Evolutionary conservation across 768 basidiomycete species (phyloP).

Genomic region (Paxillus ammoniavirescens): DNA sequence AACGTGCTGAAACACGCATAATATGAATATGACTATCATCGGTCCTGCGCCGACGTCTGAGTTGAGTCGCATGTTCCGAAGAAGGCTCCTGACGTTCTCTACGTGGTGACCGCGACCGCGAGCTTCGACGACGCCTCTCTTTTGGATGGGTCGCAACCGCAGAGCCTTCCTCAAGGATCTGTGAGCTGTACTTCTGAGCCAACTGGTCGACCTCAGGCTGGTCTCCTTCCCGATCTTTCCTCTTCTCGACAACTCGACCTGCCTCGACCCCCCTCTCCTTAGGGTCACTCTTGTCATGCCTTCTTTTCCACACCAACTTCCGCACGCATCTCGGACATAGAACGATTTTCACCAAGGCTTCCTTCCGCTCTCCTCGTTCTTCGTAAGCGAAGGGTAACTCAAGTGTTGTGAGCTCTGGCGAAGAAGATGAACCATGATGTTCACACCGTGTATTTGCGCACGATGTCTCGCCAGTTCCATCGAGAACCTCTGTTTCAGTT

Average conservation of each 20-base stretch:
- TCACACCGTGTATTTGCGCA: conserved; percentile 89
- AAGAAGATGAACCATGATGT: conserved; percentile 44
- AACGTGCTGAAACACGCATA: no score
- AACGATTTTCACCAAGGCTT: conserved; percentile 88
- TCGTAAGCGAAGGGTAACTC: conserved; percentile 90
- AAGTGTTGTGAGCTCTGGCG: conserved; percentile 59
- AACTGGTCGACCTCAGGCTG: background rate
- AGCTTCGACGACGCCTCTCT: conserved; percentile 10
- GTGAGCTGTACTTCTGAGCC: background rate
- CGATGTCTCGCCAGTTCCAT: conserved; percentile 80
- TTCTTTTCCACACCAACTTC: conserved; percentile 86
- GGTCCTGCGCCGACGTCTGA: background rate
- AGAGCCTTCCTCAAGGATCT: background rate
- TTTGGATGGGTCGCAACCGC: background rate
- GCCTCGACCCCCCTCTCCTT: conserved; percentile 5
- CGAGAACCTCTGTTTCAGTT: conserved; percentile 86
- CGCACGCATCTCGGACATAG: conserved; percentile 75
- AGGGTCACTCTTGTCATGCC: conserved; percentile 52
- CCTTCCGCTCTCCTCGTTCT: conserved; percentile 73
- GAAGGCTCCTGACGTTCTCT: background rate
- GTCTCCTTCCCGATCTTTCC: background rate
- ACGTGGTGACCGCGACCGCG: conserved; percentile 31
- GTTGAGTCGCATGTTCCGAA: background rate
- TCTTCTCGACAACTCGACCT: background rate
- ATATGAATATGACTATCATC: background rate